A percentile compares a stretch with the other conserved stretches of the same genome.
phyloP scores from a whole-genome alignment of 2,329 filamentous ascomycete species.

The Alternaria sp. region DNA sequence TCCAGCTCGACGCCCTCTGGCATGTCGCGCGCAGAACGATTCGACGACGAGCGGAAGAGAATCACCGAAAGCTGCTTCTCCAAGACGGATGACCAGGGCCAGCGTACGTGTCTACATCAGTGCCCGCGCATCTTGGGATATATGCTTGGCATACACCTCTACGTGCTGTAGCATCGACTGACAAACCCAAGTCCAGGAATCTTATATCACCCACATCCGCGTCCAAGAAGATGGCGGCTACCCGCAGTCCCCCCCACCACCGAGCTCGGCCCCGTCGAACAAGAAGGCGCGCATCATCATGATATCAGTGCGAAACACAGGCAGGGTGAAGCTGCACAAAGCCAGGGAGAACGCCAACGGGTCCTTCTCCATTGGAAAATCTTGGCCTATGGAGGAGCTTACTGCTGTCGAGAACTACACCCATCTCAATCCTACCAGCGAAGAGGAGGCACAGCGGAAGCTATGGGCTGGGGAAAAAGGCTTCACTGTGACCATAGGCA shows the following conservation, averaged over 20 bases:
- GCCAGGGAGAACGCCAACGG: conserved; percentile 94
- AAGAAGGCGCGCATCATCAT: conserved; percentile 94
- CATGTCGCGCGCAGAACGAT: conserved; percentile 73
- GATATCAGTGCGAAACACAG: conserved; percentile 89
- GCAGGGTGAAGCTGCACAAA: conserved; percentile 93
- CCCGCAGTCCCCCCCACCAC: conserved; percentile 84
- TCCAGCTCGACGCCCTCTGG: conserved; percentile 33
- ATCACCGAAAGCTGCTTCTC: conserved; percentile 95
- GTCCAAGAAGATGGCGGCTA: conserved; percentile 86
- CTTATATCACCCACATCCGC: conserved; percentile 96
- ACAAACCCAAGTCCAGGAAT: conserved; percentile 72
- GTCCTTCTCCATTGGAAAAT: conserved; percentile 96
- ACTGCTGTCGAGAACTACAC: conserved; percentile 82
- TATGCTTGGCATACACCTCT: background rate
- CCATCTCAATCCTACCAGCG: conserved; percentile 63
- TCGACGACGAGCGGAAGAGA: conserved; percentile 94
- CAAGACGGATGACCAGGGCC: conserved; percentile 86
- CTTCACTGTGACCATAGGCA: conserved; percentile 86
- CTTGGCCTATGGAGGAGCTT: conserved; percentile 94
- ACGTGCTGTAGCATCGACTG: conserved; percentile 7
- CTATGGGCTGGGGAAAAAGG: conserved; percentile 83
- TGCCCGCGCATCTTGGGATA: background rate
- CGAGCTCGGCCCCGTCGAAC: conserved; percentile 71
- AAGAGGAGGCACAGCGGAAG: conserved; percentile 66
- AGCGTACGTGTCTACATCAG: conserved; percentile 64